Evolutionary conservation across 2,329 filamentous ascomycete species (phyloP), one percentile per base, ranked within the genome.

Genomic region (Dendrostoma leiphaemia): DNA sequence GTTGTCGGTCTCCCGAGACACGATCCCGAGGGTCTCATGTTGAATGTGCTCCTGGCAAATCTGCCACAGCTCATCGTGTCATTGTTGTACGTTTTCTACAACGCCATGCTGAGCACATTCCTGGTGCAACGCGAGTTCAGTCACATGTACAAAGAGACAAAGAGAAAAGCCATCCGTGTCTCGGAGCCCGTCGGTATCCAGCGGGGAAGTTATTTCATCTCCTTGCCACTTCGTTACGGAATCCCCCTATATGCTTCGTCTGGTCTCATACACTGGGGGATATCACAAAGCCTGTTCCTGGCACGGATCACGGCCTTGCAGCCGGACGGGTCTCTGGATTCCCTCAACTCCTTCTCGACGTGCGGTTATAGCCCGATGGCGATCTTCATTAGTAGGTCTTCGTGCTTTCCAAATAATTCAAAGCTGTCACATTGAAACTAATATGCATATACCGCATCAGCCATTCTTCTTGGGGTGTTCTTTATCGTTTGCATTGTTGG

Each of bases 271-370:
- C 76, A 80, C 59, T 81, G 76, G 76, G 64, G 80, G 5, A 65
- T 77, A 3, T 80, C 76, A 0, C 74, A 77, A 54, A 71, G 69
- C 40, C 55, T 78, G 1, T 80, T 77, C 61, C 58, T 78, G 0
- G 71, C 71, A 0, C 64, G 70, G 3, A 69, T 75, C 19, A 64
- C 63, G 2, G 66, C 65, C 2, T 8, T 69, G 32, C 8, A 41
- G 3, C 60, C 63, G 2, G 53, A 62, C 9, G 66, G 64, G 0
- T n/a, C 12, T 2, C 40, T 60, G 2, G 63, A 69, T 43, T 32
- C 44, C 3, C 38, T 6, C 2, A 59, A 68, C 43, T 67, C 67
- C 0, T 69, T 69, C 32, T 68, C 67, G 2, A 66, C 64, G 0
- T 63, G 62, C 32, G 68, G 61, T 3, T 66, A 65, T 19, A 69